Evolutionary conservation across 805 yeast species (phyloP).

Genomic region (Jamesozyma lodderae): DNA sequence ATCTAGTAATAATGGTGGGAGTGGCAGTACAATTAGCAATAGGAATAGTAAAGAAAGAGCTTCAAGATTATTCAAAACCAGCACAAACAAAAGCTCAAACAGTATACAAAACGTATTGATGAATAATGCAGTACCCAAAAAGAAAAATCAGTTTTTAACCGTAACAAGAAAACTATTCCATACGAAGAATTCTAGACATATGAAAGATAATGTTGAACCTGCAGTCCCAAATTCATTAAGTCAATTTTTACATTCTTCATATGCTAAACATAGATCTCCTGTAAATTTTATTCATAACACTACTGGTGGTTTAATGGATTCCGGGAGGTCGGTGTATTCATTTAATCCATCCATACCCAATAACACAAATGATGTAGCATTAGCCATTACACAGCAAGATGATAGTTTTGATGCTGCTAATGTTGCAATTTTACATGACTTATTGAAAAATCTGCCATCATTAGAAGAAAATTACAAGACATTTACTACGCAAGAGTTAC

Average conservation of each 20-base stretch:
- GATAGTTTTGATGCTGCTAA: conserved; percentile 11
- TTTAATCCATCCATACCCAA: conserved; percentile 17
- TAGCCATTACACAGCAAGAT: conserved; percentile 12
- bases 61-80: conserved; percentile 11
- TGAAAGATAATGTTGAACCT: conserved; percentile 17
- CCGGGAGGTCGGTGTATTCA: conserved; percentile 23
- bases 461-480: conserved; percentile 25
- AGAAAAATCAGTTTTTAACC: conserved; percentile 13
- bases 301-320: conserved; percentile 18
- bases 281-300: conserved; percentile 26
- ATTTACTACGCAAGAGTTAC: conserved; percentile 24
- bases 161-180: conserved; percentile 23
- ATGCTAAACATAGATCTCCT: conserved; percentile 25
- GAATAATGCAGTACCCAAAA: conserved; percentile 8
- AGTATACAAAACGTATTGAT: conserved; percentile 13
- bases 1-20: not conserved
- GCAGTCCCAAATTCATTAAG: conserved; percentile 23
- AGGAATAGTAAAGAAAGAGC: conserved; percentile 8
- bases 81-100: conserved; percentile 5
- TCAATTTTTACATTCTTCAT: conserved; percentile 28
- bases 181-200: conserved; percentile 15
- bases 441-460: conserved; percentile 26
- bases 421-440: conserved; percentile 23
- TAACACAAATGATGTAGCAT: conserved; percentile 14
- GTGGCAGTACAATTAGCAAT: not conserved